Evolutionary conservation across 225 moss, liverwort and hornwort genomes (phyloP), one percentile per base, ranked within the genome.

Genomic region (Lunularia cruciata): DNA sequence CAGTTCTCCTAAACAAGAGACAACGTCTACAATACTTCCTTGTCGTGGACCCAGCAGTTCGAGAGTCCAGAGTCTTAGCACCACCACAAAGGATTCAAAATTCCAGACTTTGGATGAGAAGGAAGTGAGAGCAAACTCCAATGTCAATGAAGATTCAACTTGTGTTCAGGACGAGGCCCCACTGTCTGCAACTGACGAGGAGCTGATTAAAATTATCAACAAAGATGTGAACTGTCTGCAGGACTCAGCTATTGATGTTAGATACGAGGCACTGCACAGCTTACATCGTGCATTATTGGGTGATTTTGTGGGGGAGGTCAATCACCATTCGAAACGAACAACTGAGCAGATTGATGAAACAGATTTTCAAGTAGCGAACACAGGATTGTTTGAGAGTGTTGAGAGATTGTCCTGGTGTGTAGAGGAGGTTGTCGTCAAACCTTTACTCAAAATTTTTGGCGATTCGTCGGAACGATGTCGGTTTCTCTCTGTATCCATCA

Each of bases 401-500:
- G 66, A 87, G 47, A 88, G 74, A 51, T 83, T 90, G 72, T 75
- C 77, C 6, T 90, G 90, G 84, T 88, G 87, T 62, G 85, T 89
- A 2, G 90, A 92, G 78, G 92, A 92, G 48, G 40, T 90, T 53
- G 81, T 86, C 27, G 84, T 86, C 51, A 92, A 92, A 65, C 80
- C 92, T 60, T 67, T 96, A 48, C 68, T 96, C 48, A 82, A 90
- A 51, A 87, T 82, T 54, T 84, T 90, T 47, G 90, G 77, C 26
- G 95, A 96, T 68, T 72, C 90, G 3, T 86, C 70, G 0, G 95
- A 96, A 51, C 88, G 86, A 66, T 96, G 92, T 64, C 90, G 95
- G 8, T 77, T 83, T 20, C 80, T 86, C 11, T 74, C 95, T 3
- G 76, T 92, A 26, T 87, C 37, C 75, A 83, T 73, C 70, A 84